Evolutionary conservation across 2,329 filamentous ascomycete species (phyloP).

Genomic region (Neonectria neomacrospora): DNA sequence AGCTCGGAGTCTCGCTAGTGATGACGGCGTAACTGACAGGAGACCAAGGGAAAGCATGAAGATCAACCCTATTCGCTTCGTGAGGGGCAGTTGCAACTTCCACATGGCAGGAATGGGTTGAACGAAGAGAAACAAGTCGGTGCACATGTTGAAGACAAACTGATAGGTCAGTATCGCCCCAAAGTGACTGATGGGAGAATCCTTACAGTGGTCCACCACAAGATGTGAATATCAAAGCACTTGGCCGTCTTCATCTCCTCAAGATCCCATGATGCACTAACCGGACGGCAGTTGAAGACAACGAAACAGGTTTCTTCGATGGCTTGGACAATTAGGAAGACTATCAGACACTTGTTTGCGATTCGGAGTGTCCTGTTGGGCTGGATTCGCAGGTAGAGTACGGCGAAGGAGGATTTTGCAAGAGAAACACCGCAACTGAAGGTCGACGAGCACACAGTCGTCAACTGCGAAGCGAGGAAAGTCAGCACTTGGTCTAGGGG

Average conservation of each 20-base stretch:
- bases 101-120: constrained; percentile 53
- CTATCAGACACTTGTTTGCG: constrained; percentile 45
- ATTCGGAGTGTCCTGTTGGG: constrained; percentile 38
- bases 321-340: constrained; percentile 45
- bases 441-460: constrained; percentile 40
- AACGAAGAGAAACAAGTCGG: constrained; percentile 51
- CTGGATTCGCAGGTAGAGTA: constrained; percentile 48
- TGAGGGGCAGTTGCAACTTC: constrained; percentile 48
- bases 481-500: neutral
- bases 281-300: constrained; percentile 44
- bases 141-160: constrained; percentile 51
- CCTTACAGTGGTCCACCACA: constrained; percentile 49
- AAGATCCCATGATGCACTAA: constrained; percentile 44
- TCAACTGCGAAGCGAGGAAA: constrained; percentile 20
- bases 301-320: constrained; percentile 46
- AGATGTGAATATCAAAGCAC: constrained; percentile 44
- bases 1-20: neutral
- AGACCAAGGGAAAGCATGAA: constrained; percentile 45
- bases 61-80: constrained; percentile 44
- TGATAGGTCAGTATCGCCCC: constrained; percentile 3
- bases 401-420: constrained; percentile 48
- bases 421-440: constrained; percentile 46
- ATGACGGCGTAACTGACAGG: constrained; percentile 27
- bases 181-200: neutral
- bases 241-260: constrained; percentile 30